These are phyloP conservation scores for Hymenoscyphus scutula DNA, from an alignment of 2,329 filamentous ascomycete genomes.

Conservation along the genomic window DNA sequence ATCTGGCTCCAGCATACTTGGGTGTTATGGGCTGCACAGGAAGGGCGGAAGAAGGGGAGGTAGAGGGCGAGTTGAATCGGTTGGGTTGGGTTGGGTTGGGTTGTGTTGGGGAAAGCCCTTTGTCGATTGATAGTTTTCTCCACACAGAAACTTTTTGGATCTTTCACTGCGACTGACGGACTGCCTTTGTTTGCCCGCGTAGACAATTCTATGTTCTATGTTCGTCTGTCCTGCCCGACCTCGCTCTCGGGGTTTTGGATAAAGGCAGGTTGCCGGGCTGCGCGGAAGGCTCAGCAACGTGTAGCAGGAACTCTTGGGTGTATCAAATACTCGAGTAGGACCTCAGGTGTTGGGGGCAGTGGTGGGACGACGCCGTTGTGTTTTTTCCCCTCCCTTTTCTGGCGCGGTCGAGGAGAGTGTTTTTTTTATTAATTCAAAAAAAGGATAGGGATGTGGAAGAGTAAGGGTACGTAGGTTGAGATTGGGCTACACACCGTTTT, in stretches of 20 bases:
- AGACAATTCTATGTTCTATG: background rate
- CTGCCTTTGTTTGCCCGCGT: background rate
- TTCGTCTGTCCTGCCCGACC: background rate
- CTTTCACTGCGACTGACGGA: background rate
- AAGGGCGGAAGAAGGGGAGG: background rate
- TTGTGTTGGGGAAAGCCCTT: background rate
- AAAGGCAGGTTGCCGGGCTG: background rate
- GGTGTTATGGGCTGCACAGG: slow-evolving; percentile 7
- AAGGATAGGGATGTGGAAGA: background rate
- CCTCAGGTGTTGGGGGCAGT: background rate
- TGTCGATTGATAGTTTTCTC: background rate
- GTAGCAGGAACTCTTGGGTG: slow-evolving; percentile 1
- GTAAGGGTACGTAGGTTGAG: background rate
- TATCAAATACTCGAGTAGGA: background rate
- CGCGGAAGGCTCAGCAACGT: background rate
- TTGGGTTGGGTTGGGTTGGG: background rate
- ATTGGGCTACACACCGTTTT: too few species aligned
- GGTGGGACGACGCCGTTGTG: background rate
- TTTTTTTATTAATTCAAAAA: too few species aligned
- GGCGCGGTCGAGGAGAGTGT: background rate
- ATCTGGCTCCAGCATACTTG: slow-evolving; percentile 38
- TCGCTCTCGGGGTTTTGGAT: background rate
- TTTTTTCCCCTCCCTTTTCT: background rate
- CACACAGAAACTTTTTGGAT: too few species aligned
- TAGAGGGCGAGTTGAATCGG: background rate